A percentile compares a stretch with the other conserved stretches of the same genome.
Evolutionary conservation across 1,139 yeast genomes (phyloP).

Genomic region (Yamadazyma conglobata): DNA sequence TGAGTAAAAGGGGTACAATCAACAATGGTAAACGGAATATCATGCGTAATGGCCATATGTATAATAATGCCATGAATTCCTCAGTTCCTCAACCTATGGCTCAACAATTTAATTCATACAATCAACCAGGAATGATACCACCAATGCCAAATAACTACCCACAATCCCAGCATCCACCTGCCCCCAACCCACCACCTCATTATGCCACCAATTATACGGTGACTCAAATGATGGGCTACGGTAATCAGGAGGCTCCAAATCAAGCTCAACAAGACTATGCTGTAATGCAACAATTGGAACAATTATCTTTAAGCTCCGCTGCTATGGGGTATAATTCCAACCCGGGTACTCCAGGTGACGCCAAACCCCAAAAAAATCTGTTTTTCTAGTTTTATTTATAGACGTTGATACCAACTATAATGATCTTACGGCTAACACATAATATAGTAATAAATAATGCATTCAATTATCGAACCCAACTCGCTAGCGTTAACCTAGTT

Average conservation of each 20-base stretch:
- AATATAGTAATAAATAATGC: slow-evolving; percentile 1
- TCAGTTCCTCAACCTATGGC: no score
- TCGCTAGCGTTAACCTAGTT: no score
- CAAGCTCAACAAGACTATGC: slow-evolving; percentile 11
- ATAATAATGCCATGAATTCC: no score
- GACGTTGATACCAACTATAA: not conserved
- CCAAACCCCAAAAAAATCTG: slow-evolving; percentile 8
- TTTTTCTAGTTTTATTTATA: slow-evolving; percentile 5
- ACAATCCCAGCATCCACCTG: no score
- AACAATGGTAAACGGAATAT: no score
- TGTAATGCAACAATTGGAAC: slow-evolving; percentile 50
- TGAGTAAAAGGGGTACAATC: slow-evolving; percentile 15
- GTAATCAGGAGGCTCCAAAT: slow-evolving; percentile 1
- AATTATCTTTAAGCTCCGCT: slow-evolving; percentile 46
- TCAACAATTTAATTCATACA: no score
- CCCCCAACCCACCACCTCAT: no score
- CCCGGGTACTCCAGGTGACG: slow-evolving; percentile 37
- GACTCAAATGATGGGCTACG: slow-evolving; percentile 1
- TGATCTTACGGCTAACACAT: not conserved
- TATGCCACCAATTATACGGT: slow-evolving; percentile 5
- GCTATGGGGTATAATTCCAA: slow-evolving; percentile 48
- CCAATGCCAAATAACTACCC: slow-evolving; percentile 1
- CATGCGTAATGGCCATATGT: no score
- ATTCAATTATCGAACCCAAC: no score
- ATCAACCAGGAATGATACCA: slow-evolving; percentile 1